phyloP scores from a whole-genome alignment of 2,329 filamentous ascomycete species.

The Scedosporium boydii region DNA sequence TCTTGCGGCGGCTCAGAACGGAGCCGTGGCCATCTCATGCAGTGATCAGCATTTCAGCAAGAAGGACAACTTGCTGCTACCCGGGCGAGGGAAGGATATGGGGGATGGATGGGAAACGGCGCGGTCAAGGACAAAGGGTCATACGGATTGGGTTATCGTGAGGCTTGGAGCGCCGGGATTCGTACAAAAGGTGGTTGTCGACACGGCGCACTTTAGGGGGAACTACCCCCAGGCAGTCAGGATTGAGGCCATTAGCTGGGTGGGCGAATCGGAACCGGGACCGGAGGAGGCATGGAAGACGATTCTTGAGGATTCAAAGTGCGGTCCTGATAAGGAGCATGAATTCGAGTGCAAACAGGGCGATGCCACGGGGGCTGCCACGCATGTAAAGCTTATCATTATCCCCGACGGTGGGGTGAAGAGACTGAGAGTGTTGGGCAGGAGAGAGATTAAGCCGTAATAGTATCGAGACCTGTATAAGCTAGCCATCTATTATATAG shows the following conservation, averaged over 20 bases:
- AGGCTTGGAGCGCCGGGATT: constrained; percentile 57
- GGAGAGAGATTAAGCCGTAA: constrained; percentile 24
- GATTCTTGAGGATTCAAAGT: constrained; percentile 57
- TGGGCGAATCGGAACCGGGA: constrained; percentile 41
- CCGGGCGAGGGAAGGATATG: constrained; percentile 74
- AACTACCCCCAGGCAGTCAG: constrained; percentile 75
- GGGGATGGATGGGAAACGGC: constrained; percentile 83
- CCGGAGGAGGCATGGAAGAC: constrained; percentile 54
- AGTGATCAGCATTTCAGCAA: constrained; percentile 80
- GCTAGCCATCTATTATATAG: too few relatives aligned
- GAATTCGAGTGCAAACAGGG: constrained; percentile 47
- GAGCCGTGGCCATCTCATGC: constrained; percentile 64
- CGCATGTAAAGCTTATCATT: constrained; percentile 83
- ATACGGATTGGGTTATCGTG: constrained; percentile 76
- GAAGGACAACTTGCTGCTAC: constrained; percentile 71
- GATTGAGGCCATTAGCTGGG: constrained; percentile 52
- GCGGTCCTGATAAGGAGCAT: constrained; percentile 65
- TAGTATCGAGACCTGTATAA: not conserved
- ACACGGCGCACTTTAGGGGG: constrained; percentile 75
- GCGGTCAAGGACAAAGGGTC: constrained; percentile 59
- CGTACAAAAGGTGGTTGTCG: constrained; percentile 60
- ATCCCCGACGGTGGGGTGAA: constrained; percentile 92
- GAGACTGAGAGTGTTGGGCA: constrained; percentile 69
- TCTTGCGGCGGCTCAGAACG: constrained; percentile 69
- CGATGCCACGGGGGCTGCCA: constrained; percentile 36